Conservation (phyloP, 2,329 filamentous ascomycete species). For the Aureobasidium uvarum region DNA sequence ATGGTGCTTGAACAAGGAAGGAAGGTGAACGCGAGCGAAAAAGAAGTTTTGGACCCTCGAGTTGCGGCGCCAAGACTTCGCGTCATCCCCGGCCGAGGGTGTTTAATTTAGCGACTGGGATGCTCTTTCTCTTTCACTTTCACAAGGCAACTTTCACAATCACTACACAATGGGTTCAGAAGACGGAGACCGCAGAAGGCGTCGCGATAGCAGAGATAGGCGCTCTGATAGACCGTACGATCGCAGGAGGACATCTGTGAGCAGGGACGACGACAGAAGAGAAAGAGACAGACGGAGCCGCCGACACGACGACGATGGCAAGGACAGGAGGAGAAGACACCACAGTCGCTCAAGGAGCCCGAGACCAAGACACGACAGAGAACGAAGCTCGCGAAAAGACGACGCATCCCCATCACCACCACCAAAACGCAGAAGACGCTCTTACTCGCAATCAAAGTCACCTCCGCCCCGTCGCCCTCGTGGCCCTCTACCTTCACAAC, state of each 20-base stretch:
- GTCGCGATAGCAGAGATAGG: slow-evolving; percentile 12
- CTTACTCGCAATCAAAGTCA: slow-evolving; percentile 41
- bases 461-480: slow-evolving; percentile 44
- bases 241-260: slow-evolving; percentile 14
- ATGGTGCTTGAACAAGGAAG: slow-evolving; percentile 65
- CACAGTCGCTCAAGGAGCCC: slow-evolving; percentile 23
- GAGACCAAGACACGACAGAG: slow-evolving; percentile 8
- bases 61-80: slow-evolving; percentile 17
- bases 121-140: not conserved
- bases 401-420: slow-evolving; percentile 13
- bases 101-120: slow-evolving; percentile 1
- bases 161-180: slow-evolving; percentile 15
- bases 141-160: not conserved
- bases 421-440: slow-evolving; percentile 25
- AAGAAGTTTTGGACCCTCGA: slow-evolving; percentile 24
- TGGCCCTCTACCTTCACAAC: slow-evolving; percentile 49
- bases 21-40: slow-evolving; percentile 37
- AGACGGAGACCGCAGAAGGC: slow-evolving; percentile 3
- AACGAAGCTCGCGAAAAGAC: slow-evolving; percentile 17
- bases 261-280: slow-evolving; percentile 21
- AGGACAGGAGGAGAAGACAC: slow-evolving; percentile 19
- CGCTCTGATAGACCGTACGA: slow-evolving; percentile 10
- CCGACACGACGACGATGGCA: slow-evolving; percentile 6
- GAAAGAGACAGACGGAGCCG: slow-evolving; percentile 17
- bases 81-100: slow-evolving; percentile 9